Percentiles rank a stretch among this genome's conserved stretches.
phyloP scores from a whole-genome alignment of 192 early-diverging fungal genomes.

The Lunasporangiospora selenospora region DNA sequence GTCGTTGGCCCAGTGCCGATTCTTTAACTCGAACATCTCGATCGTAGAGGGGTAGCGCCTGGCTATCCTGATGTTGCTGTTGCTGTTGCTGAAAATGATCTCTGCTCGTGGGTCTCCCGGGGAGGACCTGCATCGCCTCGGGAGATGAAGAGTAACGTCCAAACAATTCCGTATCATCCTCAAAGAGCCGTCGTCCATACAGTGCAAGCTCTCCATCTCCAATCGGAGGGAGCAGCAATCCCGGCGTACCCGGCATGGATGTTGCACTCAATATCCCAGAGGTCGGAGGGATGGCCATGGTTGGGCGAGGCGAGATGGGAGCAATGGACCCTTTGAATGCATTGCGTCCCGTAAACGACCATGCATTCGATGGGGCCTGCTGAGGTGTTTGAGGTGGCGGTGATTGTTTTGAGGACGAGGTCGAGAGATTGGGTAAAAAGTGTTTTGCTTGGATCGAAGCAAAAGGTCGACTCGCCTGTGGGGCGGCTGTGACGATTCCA shows the following conservation, averaged over 20 bases:
- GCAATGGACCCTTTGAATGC: not conserved
- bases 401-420: not conserved
- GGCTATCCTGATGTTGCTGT: too few relatives aligned
- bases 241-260: not conserved
- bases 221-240: too few relatives aligned
- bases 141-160: too few relatives aligned
- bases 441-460: not conserved
- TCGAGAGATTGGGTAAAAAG: not conserved
- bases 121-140: not conserved
- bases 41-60: too few relatives aligned
- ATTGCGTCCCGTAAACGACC: not conserved
- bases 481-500: not conserved
- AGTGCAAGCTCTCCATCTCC: too few relatives aligned
- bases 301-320: slow-evolving; percentile 17
- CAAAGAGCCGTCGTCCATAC: too few relatives aligned
- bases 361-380: not conserved
- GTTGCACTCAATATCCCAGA: not conserved
- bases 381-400: not conserved
- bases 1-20: too few relatives aligned
- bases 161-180: too few relatives aligned
- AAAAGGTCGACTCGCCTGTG: not conserved
- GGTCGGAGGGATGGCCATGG: slow-evolving; percentile 1
- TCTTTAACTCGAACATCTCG: too few relatives aligned
- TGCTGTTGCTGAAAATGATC: slow-evolving; percentile 4
- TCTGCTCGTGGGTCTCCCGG: not conserved